These are phyloP conservation scores for Populus tremula DNA, from an alignment of 345 rosid genomes.

Conservation along the genomic window DNA sequence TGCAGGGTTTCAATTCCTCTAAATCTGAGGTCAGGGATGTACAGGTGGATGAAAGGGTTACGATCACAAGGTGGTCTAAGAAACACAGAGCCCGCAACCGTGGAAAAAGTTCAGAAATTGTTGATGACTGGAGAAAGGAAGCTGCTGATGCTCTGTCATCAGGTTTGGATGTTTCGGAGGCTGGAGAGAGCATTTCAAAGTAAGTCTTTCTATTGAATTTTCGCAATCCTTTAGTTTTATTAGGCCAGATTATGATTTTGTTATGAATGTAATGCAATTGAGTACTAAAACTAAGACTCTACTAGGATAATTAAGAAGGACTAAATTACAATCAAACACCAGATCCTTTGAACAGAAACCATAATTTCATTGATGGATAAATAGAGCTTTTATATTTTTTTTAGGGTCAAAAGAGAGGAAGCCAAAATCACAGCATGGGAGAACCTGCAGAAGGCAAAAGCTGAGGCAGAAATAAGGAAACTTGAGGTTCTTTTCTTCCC, in stretches of 20 bases:
- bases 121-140: conserved; percentile 71
- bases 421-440: conserved; percentile 94
- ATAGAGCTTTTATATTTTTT: background rate
- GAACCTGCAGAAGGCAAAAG: conserved; percentile 97
- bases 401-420: conserved; percentile 75
- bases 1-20: conserved; percentile 42
- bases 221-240: conserved; percentile 2
- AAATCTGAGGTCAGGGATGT: conserved; percentile 72
- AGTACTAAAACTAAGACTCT: background rate
- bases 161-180: conserved; percentile 65
- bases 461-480: conserved; percentile 88
- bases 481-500: conserved; percentile 66
- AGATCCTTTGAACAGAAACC: background rate
- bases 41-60: conserved; percentile 84
- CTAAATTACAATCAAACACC: background rate
- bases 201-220: conserved; percentile 25
- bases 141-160: conserved; percentile 44
- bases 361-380: background rate
- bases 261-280: background rate
- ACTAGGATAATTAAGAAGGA: background rate
- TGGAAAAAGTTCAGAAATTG: conserved; percentile 54
- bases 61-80: conserved; percentile 87
- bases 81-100: conserved; percentile 48
- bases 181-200: conserved; percentile 54
- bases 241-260: background rate